Evolutionary conservation across 805 yeast genomes (phyloP), one percentile per base, ranked within the genome.

Genomic region (Candida nanaspora): DNA sequence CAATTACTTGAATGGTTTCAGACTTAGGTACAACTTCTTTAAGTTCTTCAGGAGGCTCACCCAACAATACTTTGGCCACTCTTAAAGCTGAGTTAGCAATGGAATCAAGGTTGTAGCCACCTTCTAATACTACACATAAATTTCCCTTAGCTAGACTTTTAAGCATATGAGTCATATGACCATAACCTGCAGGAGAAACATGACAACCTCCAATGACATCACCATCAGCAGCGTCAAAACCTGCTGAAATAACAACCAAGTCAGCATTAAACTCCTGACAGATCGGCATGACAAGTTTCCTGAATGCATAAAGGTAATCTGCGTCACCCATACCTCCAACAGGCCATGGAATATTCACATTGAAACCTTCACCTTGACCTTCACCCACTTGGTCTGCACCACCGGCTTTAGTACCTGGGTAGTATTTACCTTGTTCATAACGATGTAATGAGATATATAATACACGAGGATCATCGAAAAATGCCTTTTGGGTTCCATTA

Each of bases 201-300:
- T 86, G 94, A 60, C 97, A 93, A 36, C 91, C 95, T 10, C 98
- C 99, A 47, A 93, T 86, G 43, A 87, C 82, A 62, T 93, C 99
- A 44, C 98, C 98, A 53, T 86, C 96, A 1, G 99, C 99, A 18
- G 98, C 98, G 65, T 93, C 99, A 53, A 93, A 93, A 0, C 99
- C 99, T 0, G 98, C 81, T 16, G 96, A 86, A 26, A 93, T 80
- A 28, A 93, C 86, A 4, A 89, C 91, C 47, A 93, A 70, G 63
- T 93, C 98, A 0, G 99, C 97, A 54, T 81, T 80, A 53, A 82
- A 93, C 59, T 93, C 98, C 42, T 79, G 64, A 41, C 93, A 82
- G 38, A 88, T 78, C 0, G 98, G 98, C 76, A 93, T 75, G 11
- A 93, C 75, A 15, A 91, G 80, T 52, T 79, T 80, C 49, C 80